Conservation (phyloP, 208 protist genomes). For the Porcisia deanei region DNA sequence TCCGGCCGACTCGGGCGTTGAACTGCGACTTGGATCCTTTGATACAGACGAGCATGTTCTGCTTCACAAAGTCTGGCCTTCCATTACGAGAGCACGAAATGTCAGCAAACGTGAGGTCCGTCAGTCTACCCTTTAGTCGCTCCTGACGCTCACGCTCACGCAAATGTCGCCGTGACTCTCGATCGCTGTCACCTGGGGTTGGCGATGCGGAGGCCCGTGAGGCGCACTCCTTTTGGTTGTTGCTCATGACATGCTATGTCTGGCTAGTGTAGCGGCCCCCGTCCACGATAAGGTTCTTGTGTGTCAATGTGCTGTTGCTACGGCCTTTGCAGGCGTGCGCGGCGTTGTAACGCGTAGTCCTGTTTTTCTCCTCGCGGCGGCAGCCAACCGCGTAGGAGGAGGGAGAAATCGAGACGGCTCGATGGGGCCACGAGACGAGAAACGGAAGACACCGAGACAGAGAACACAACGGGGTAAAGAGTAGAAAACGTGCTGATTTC, state of each 20-base stretch:
- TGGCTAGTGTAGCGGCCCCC: background rate
- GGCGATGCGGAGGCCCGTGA: conserved; percentile 9
- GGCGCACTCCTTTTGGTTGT: conserved; percentile 9
- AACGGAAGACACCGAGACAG: no score
- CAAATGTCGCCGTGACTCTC: conserved; percentile 16
- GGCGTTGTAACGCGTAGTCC: no score
- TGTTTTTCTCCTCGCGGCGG: no score
- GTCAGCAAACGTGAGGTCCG: conserved; percentile 60
- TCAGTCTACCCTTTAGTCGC: conserved; percentile 64
- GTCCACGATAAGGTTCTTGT: background rate
- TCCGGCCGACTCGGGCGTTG: conserved; percentile 50
- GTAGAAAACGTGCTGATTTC: no score
- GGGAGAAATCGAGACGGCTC: no score
- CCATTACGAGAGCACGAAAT: conserved; percentile 45
- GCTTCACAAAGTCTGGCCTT: conserved; percentile 53
- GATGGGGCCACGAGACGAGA: no score
- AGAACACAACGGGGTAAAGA: no score
- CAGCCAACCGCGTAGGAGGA: no score
- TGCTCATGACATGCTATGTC: conserved; percentile 15
- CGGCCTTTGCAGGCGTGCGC: no score
- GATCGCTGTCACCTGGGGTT: conserved; percentile 3
- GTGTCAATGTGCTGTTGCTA: background rate
- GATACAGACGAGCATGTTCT: conserved; percentile 56
- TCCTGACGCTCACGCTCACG: conserved; percentile 64
- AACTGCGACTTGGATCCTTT: conserved; percentile 86